Base-by-base conservation (phyloP, 2,329 filamentous ascomycete genomes). In the Phyllosticta paracitricarpa region DNA sequence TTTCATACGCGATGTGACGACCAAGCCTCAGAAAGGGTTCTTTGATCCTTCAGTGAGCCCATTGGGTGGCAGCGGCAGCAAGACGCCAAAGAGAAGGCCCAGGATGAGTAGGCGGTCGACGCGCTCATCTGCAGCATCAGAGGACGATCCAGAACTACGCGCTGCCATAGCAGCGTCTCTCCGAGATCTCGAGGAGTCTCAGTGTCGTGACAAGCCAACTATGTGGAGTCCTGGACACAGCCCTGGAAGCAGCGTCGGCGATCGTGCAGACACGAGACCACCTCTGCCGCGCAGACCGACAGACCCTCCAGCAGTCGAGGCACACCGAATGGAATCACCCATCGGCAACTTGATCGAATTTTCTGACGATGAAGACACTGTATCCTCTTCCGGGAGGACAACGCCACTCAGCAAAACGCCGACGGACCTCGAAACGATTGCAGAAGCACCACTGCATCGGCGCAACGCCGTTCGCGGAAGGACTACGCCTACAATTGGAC, bases 1-100 rank as follows among this genome's bases (percentile, higher is more conserved):
- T 6, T 97, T 97, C 73, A 97, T 99, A 65, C 84, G 95, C 61
- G 94, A 99, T 73, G 90, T 99, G 24, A 99, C 94, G 0, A 96
- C 91, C 0, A 83, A 88, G 0, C 82, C 89, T 48, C 80, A 79
- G 55, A 80, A 84, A 12, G 84, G 84, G 0, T 97, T 94, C 71
- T 97, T 97, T 69, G 89, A 96, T 65, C 81, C 84, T 14, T 81
- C 82, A 0, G 70, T 79, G 30, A 70, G 74, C 65, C 65, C 72
- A 70, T 63, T 69, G 63, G 65, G 70, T 30, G 69, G 68, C 48
- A 67, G 66, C 35, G 65, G 70, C 28, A 69, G 68, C 51, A 67
- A 66, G 48, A 68, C 68, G 28, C 51, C 68, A 66, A 54, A 68
- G 58, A 54, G 58, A 24, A 64, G 63, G 28, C 62, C 63, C 8